Base-by-base conservation (phyloP, 2,329 filamentous ascomycete species). In the Trichoderma sp. region DNA sequence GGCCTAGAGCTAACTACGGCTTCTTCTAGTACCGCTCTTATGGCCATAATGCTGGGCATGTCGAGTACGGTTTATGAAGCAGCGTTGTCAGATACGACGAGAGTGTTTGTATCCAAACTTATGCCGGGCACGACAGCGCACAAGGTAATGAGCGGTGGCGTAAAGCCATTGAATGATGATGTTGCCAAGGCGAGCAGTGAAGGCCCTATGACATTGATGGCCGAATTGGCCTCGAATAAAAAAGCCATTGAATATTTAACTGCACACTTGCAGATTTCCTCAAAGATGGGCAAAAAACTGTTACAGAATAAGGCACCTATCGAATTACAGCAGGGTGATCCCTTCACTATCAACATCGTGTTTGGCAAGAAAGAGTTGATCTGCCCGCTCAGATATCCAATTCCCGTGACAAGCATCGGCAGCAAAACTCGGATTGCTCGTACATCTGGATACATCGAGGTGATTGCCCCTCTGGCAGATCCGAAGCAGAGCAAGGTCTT, bases 381-480 rank as follows among this genome's bases (percentile, higher is more conserved):
- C 1, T 80, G 77, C 8, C 76, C 81, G 2, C 58, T 86, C 2
- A 77, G 74, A 2, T 87, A 84, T 67, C 83, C 84, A 0, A 68
- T 79, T 0, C 84, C 85, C 0, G 76, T 87, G 11, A 76, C 76
- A 15, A 78, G 79, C 15, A 77, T 79, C 4, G 77, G 75, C 9
- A 79, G 78, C 73, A 82, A 77, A 71, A 83, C 79, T 2, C 82
- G 83, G 14, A 78, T 87, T 28, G 84, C 83, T 43, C 82, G 84
- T 36, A 83, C 77, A 26, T 83, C 84, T 2, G 77, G 77, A 11
- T 86, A 84, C 73, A 74, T 87, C 34, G 84, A 87, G 72, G 76
- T 87, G 32, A 77, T 84, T 43, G 84, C 81, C 11, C 77, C 77
- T 5, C 28, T 81, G 24, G 80, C 79, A 7, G 67, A 74, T 14